Evolutionary conservation across 2,329 filamentous ascomycete genomes (phyloP).

Genomic region (Colletotrichum navitas): DNA sequence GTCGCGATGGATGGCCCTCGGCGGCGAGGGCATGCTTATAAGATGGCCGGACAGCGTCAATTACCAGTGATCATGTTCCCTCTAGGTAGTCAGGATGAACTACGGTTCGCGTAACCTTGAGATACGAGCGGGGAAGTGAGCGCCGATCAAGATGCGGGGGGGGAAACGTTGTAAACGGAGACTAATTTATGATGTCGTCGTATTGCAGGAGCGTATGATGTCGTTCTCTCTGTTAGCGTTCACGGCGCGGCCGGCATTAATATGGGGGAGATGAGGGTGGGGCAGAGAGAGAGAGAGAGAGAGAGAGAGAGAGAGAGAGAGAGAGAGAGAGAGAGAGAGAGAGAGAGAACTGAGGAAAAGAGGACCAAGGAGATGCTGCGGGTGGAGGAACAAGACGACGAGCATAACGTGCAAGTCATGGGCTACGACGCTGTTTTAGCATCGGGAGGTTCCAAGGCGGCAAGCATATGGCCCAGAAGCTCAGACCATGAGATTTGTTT

Average conservation of each 20-base stretch:
- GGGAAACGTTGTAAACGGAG: conserved; percentile 27
- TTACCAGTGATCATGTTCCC: conserved; percentile 18
- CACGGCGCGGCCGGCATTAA: conserved; percentile 3
- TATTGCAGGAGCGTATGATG: conserved; percentile 35
- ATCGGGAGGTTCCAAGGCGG: not conserved
- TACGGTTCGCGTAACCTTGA: conserved; percentile 25
- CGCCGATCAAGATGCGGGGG: conserved; percentile 25
- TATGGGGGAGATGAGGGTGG: not conserved
- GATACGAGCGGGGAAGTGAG: conserved; percentile 25
- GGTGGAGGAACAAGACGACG: not conserved
- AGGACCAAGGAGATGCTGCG: not conserved
- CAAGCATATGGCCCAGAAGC: conserved; percentile 19
- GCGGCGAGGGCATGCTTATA: conserved; percentile 30
- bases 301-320: not conserved
- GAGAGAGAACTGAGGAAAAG: not conserved
- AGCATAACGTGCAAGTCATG: not conserved
- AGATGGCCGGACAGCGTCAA: not conserved
- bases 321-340: not conserved
- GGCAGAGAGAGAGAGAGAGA: not conserved
- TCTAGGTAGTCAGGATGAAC: conserved; percentile 13
- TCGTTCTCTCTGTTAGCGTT: conserved; percentile 25
- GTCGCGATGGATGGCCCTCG: conserved; percentile 9
- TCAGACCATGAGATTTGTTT: conserved; percentile 23
- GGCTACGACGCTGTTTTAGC: conserved; percentile 29
- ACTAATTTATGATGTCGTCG: conserved; percentile 7